phyloP scores from a whole-genome alignment of 225 moss, liverwort and hornwort species.

The Physcomitrellopsis africana region DNA sequence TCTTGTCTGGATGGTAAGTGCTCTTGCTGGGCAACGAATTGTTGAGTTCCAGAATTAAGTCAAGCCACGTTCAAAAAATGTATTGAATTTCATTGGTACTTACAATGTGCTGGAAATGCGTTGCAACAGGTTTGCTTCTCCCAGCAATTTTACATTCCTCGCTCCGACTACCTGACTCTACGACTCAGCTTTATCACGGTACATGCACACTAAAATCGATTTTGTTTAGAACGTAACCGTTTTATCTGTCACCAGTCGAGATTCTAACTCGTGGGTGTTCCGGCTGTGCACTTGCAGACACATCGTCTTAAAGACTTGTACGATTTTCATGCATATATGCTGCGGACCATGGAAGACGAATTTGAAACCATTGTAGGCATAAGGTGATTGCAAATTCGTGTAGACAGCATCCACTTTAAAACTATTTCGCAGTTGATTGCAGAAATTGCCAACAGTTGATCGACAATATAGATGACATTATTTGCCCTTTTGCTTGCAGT shows the following conservation, averaged over 20 bases:
- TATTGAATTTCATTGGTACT: too few relatives aligned
- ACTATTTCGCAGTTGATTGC: too few relatives aligned
- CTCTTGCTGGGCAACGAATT: too few relatives aligned
- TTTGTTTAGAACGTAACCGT: not conserved
- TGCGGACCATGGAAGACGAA: conserved; percentile 68
- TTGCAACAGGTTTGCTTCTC: conserved; percentile 59
- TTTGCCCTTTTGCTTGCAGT: too few relatives aligned
- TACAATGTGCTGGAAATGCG: too few relatives aligned
- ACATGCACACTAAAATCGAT: not conserved
- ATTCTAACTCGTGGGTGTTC: not conserved
- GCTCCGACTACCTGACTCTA: conserved; percentile 61
- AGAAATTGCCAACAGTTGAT: too few relatives aligned
- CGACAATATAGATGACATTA: too few relatives aligned
- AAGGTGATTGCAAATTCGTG: conserved; percentile 33
- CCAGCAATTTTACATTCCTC: conserved; percentile 57
- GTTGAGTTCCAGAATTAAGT: too few relatives aligned
- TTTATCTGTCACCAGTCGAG: not conserved
- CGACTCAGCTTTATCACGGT: conserved; percentile 48
- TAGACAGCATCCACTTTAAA: too few relatives aligned
- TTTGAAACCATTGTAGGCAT: conserved; percentile 58
- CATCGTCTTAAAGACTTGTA: conserved; percentile 44
- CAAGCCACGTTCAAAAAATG: too few relatives aligned
- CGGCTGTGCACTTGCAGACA: conserved; percentile 21
- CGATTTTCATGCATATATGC: conserved; percentile 60
- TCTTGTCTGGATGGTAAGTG: conserved; percentile 59